Evolutionary conservation across 805 yeast species (phyloP).

Genomic region (Nakazawaea ishiwadae): DNA sequence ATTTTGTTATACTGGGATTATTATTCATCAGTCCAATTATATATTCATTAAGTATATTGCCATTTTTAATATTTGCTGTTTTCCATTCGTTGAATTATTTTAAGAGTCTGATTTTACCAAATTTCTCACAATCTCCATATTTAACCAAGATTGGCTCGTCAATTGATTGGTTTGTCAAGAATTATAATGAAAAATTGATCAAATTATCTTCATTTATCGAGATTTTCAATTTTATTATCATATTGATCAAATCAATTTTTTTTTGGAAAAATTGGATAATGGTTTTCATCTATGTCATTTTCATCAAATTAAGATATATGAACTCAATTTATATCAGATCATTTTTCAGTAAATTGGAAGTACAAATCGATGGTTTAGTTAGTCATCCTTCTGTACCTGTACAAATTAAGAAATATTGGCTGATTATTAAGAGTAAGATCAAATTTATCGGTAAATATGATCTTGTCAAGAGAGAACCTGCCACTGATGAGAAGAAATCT

Average conservation of each 20-base stretch:
- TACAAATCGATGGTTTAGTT: slow-evolving; percentile 39
- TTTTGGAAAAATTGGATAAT: slow-evolving; percentile 25
- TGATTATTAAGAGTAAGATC: slow-evolving; percentile 33
- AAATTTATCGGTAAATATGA: slow-evolving; percentile 17
- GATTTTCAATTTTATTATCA: slow-evolving; percentile 20
- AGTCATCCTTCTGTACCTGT: slow-evolving; percentile 53
- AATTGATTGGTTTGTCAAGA: slow-evolving; percentile 41
- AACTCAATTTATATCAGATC: slow-evolving; percentile 37
- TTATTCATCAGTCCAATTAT: slow-evolving; percentile 57
- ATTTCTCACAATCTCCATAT: slow-evolving; percentile 38
- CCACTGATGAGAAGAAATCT: background rate
- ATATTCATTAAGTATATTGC: slow-evolving; percentile 57
- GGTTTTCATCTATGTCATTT: slow-evolving; percentile 19
- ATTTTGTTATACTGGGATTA: slow-evolving; percentile 50
- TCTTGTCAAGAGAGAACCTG: slow-evolving; percentile 3
- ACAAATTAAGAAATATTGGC: slow-evolving; percentile 44
- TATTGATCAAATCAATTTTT: slow-evolving; percentile 34
- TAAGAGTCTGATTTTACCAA: slow-evolving; percentile 64
- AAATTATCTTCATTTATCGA: slow-evolving; percentile 57
- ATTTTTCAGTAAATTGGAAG: slow-evolving; percentile 31
- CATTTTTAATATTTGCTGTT: slow-evolving; percentile 71
- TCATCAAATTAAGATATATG: slow-evolving; percentile 37
- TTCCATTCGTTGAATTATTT: slow-evolving; percentile 79
- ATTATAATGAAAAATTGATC: slow-evolving; percentile 57
- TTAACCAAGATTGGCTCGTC: no score